These are phyloP conservation scores for Sporothrix euskadiensis DNA, from an alignment of 2,329 filamentous ascomycete species.

Conservation along the genomic window DNA sequence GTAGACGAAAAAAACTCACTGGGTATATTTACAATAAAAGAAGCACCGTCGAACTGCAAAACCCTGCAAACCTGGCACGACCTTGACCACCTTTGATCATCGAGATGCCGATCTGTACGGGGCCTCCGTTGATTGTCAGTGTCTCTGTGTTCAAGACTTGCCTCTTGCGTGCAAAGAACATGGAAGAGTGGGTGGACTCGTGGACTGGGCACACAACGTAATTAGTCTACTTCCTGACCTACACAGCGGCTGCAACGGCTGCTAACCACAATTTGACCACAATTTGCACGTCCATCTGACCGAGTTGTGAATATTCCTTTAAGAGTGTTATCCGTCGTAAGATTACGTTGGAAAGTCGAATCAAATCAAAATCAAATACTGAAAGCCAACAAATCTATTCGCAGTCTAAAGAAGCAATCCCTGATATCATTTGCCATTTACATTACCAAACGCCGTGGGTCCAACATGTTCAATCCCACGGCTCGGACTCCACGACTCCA, in stretches of 20 bases:
- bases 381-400: neutral
- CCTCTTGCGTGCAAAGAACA: neutral
- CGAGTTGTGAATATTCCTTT: neutral
- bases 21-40: neutral
- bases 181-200: neutral
- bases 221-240: neutral
- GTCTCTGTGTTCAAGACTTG: too few species aligned
- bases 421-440: neutral
- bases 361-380: neutral
- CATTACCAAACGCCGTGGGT: neutral
- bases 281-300: neutral
- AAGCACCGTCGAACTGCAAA: neutral
- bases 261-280: neutral
- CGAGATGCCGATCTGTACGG: conserved; percentile 1
- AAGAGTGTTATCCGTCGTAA: neutral
- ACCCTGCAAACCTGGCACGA: neutral
- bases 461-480: neutral
- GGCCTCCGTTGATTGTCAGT: neutral
- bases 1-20: neutral
- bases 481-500: neutral
- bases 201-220: neutral
- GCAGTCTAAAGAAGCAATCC: neutral
- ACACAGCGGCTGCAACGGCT: conserved; percentile 10
- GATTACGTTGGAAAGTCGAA: neutral
- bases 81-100: neutral